These are phyloP conservation scores for Cenchrus fungigraminus DNA, from an alignment of 176 grass and related monocot genomes.

Conservation along the genomic window DNA sequence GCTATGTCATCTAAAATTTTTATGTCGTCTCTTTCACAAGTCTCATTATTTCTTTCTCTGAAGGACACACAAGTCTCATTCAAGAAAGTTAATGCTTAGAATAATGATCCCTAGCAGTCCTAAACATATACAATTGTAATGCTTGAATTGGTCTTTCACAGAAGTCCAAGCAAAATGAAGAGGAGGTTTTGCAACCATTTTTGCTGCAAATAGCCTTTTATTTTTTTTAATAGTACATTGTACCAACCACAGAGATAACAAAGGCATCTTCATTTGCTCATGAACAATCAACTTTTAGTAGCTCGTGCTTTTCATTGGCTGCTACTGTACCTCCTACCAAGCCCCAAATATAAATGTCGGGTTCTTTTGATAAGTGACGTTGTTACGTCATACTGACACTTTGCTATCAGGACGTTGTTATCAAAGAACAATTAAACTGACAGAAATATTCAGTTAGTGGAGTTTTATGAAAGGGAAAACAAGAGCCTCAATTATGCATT, in stretches of 20 bases:
- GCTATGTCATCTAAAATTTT: background rate
- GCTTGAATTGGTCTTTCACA: background rate
- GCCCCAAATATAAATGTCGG: background rate
- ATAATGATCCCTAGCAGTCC: background rate
- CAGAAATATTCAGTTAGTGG: background rate
- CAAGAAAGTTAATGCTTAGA: constrained; percentile 8
- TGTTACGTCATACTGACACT: background rate
- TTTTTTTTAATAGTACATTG: background rate
- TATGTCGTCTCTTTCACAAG: background rate
- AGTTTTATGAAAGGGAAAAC: background rate
- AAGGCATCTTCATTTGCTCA: constrained; percentile 12
- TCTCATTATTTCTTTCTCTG: too few species aligned
- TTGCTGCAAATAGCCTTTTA: background rate
- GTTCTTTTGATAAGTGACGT: background rate
- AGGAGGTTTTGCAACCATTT: background rate
- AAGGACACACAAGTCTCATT: background rate
- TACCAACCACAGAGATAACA: constrained; percentile 36
- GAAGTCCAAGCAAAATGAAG: constrained; percentile 19
- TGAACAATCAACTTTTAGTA: constrained; percentile 15
- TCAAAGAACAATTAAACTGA: background rate
- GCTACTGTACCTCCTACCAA: background rate
- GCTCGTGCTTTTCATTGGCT: background rate
- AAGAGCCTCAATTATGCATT: background rate
- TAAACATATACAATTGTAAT: background rate
- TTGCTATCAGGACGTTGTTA: background rate